Percentiles rank a stretch among this genome's conserved stretches.
These are phyloP conservation scores for Asterella californica DNA, from an alignment of 225 moss, liverwort and hornwort genomes.

Conservation along the genomic window DNA sequence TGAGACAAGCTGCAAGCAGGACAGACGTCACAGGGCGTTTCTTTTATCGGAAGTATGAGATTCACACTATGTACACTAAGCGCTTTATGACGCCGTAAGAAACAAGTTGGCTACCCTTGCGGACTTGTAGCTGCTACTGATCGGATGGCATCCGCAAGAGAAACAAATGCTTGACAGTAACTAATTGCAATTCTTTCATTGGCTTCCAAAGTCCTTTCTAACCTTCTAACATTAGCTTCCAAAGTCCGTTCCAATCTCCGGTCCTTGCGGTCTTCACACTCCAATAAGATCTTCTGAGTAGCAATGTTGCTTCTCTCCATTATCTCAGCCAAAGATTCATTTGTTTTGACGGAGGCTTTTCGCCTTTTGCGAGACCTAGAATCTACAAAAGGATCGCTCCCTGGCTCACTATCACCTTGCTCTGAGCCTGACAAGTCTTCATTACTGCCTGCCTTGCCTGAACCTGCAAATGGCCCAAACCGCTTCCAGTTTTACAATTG, in stretches of 20 bases:
- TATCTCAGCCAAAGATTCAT: constrained; percentile 30
- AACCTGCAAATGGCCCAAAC: constrained; percentile 23
- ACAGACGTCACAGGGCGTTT: neutral
- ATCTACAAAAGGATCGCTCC: constrained; percentile 27
- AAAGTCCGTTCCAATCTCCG: constrained; percentile 40
- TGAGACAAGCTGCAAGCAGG: neutral
- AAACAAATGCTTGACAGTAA: constrained; percentile 45
- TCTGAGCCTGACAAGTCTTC: constrained; percentile 30
- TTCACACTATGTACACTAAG: constrained; percentile 33
- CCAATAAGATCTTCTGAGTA: constrained; percentile 35
- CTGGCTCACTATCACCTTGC: constrained; percentile 35
- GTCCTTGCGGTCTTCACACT: constrained; percentile 44
- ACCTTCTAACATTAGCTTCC: constrained; percentile 40
- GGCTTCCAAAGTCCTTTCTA: constrained; percentile 41
- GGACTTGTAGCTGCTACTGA: constrained; percentile 32
- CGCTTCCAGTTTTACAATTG: neutral
- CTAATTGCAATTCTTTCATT: constrained; percentile 43
- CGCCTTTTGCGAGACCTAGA: constrained; percentile 31
- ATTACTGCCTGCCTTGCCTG: constrained; percentile 37
- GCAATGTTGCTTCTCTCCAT: constrained; percentile 42
- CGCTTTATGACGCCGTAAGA: neutral
- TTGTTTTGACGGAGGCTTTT: constrained; percentile 17
- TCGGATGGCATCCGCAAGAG: constrained; percentile 44
- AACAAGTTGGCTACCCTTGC: constrained; percentile 22
- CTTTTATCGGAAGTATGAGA: constrained; percentile 10